phyloP scores from a whole-genome alignment of 1,284 basidiomycete genomes.

The Cryptococcus wingfieldii region DNA sequence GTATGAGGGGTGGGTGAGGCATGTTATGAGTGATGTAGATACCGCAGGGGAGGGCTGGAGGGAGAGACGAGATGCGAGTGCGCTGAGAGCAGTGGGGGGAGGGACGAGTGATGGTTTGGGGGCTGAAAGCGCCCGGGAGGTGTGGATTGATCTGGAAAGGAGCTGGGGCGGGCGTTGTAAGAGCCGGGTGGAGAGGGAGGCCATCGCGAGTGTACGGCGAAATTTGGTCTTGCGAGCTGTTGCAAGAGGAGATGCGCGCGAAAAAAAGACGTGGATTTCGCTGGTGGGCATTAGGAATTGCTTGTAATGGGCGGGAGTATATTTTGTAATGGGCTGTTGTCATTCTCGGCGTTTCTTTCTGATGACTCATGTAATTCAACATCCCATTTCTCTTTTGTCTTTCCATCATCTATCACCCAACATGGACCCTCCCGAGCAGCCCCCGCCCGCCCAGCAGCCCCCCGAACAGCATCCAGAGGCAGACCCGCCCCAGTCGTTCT shows the following conservation, averaged over 20 bases:
- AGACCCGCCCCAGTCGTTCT: neutral
- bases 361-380: neutral
- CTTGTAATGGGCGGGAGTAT: too few relatives aligned
- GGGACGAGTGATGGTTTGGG: constrained; percentile 7
- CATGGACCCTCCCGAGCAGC: neutral
- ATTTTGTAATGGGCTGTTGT: too few relatives aligned
- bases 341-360: neutral
- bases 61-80: constrained; percentile 40
- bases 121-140: neutral
- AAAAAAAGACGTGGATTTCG: neutral
- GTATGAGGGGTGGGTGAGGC: constrained; percentile 72
- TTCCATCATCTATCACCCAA: neutral
- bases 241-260: neutral
- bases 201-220: neutral
- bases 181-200: constrained; percentile 14
- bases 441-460: neutral
- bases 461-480: neutral
- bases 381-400: neutral
- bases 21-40: constrained; percentile 33
- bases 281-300: too few relatives aligned
- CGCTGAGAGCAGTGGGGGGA: constrained; percentile 33
- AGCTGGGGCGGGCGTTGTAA: constrained; percentile 23
- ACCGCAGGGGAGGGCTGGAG: constrained; percentile 28
- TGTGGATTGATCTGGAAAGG: constrained; percentile 1
- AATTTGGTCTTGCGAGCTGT: neutral